Evolutionary conservation across 1,284 basidiomycete species (phyloP), one percentile per base, ranked within the genome.

Genomic region (Ustilago bromivora): DNA sequence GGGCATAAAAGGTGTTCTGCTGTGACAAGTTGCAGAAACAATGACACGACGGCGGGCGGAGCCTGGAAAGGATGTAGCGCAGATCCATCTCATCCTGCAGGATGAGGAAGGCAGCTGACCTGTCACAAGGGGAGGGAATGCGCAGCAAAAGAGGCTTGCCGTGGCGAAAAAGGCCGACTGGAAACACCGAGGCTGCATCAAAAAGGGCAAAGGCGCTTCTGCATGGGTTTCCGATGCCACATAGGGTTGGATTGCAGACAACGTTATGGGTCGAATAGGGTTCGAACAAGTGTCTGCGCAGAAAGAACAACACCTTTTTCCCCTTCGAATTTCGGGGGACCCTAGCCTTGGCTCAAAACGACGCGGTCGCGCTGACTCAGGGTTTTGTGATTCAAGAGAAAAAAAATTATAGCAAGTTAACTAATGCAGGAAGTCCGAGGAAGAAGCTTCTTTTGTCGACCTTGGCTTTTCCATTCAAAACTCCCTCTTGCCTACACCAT

Each of bases 41-140:
- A 60, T 11, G 52, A 38, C 34, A 31, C 49, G 49, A n/a, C 49
- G 34, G 46, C 57, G 34, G 57, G 57, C 57, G 57, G 57, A 59
- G 43, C 49, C 43, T 28, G 34, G 38, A 57, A 47, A 46, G 13
- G 7, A 13, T 49, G 57, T 34, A 59, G 34, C 47, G 57, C 57
- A 51, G 57, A 51, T 59, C 57, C 34, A 28, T 23, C n/a, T 57
- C 28, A 38, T 28, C 56, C 41, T 31, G 28, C 12, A 31, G 49
- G 49, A 51, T 31, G 13, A 17, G 40, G 12, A 13, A 32, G 47
- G 47, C 47, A 51, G 47, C 47, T 51, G 47, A 51, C 47, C 47
- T 51, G 28, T 51, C 47, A 51, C 23, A 43, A 43, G 7, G 13
- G 47, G 43, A 46, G 43, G 43, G 28, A 51, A 51, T 51, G 31